Conservation (phyloP, 164 flowering plant genomes). For the Vitis rotundifolia region DNA sequence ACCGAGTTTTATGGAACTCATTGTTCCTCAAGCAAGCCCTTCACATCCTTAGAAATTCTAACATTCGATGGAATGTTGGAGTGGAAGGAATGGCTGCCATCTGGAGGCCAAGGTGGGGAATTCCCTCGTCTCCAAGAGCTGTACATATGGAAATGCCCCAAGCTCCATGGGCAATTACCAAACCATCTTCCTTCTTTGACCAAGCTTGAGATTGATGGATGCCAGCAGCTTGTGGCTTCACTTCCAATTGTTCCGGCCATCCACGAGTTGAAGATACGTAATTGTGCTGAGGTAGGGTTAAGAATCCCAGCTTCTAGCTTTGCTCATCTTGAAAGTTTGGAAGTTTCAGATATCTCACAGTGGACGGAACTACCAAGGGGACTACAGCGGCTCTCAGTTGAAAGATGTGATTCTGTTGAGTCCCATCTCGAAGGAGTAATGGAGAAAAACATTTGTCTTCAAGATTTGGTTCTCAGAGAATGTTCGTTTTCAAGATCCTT, state of each 20-base stretch:
- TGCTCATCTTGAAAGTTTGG: not conserved
- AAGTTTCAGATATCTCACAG: not conserved
- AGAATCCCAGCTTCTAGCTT: not conserved
- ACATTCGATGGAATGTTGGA: not conserved
- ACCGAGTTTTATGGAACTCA: too few species aligned
- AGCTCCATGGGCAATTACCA: constrained; percentile 7
- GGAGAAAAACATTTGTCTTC: not conserved
- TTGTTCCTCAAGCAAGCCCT: too few species aligned
- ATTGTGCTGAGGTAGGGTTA: not conserved
- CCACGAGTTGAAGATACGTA: not conserved
- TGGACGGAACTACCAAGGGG: not conserved
- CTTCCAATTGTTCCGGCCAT: not conserved
- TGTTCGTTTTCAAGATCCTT: not conserved
- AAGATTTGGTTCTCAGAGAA: not conserved
- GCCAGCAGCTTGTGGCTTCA: constrained; percentile 2
- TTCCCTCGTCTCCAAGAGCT: not conserved
- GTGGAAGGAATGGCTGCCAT: not conserved
- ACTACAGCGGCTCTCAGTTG: not conserved
- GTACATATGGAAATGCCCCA: not conserved
- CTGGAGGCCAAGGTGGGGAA: too few species aligned
- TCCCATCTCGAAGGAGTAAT: not conserved
- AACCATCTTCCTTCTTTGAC: constrained; percentile 3
- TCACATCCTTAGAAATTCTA: too few species aligned
- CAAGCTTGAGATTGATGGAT: not conserved
- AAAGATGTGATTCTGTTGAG: not conserved